phyloP scores from a whole-genome alignment of 768 basidiomycete genomes.

The Tylopilus balloui region DNA sequence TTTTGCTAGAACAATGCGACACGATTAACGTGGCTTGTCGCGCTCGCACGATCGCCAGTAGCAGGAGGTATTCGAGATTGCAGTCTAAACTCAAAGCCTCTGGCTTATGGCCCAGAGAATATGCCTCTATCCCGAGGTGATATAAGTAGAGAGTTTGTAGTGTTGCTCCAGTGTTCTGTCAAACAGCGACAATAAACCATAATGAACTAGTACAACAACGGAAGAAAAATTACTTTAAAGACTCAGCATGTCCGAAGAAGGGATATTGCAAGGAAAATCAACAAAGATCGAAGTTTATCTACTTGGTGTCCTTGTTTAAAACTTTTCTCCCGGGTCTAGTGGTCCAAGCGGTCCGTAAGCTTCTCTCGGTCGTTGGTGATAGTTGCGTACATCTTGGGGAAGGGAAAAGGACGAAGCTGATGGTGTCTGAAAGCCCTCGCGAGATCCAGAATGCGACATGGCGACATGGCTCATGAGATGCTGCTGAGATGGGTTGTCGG shows the following conservation, averaged over 20 bases:
- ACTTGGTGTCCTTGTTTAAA: slow-evolving; percentile 34
- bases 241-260: slow-evolving; percentile 1
- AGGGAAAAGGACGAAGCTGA: slow-evolving; percentile 35
- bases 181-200: slow-evolving; percentile 2
- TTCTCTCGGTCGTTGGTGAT: slow-evolving; percentile 34
- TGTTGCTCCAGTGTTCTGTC: background rate
- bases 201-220: slow-evolving; percentile 15
- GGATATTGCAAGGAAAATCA: slow-evolving; percentile 6
- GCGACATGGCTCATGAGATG: slow-evolving; percentile 47
- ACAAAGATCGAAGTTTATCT: slow-evolving; percentile 29
- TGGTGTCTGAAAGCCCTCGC: slow-evolving; percentile 17
- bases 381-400: slow-evolving; percentile 30
- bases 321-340: slow-evolving; percentile 53
- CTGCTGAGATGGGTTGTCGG: slow-evolving; percentile 45
- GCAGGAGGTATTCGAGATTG: no score
- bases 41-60: no score
- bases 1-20: slow-evolving; percentile 19
- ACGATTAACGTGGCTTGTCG: slow-evolving; percentile 5
- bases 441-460: slow-evolving; percentile 46
- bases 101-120: background rate
- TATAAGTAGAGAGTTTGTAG: background rate
- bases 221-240: background rate
- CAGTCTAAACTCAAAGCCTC: background rate
- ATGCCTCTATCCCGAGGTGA: background rate
- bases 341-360: slow-evolving; percentile 54